These are phyloP conservation scores for Avena eriantha DNA, from an alignment of 176 grass and related monocot genomes.

Conservation along the genomic window DNA sequence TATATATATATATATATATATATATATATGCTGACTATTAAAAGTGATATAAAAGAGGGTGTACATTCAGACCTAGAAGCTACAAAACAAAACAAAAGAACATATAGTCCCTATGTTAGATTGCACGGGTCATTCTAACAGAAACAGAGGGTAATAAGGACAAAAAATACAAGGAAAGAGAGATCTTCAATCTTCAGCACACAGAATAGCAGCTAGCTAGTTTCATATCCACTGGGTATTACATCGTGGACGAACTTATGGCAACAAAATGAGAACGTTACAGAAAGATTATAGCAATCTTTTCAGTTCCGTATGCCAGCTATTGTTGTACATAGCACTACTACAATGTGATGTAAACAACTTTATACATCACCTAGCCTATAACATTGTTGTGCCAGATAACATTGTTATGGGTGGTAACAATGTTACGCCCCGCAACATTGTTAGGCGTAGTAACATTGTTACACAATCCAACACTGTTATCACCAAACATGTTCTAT, in stretches of 20 bases:
- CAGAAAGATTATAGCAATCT: conserved; percentile 13
- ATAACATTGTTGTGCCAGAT: no score
- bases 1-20: neutral
- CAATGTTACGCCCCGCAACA: no score
- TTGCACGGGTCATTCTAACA: conserved; percentile 13
- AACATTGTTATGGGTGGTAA: no score
- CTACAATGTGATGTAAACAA: neutral
- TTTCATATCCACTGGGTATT: conserved; percentile 10
- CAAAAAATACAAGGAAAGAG: neutral
- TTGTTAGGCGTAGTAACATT: no score
- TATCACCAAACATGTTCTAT: no score
- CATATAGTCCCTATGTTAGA: neutral
- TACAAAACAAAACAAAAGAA: conserved; percentile 33
- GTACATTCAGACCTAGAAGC: neutral
- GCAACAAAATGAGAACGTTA: conserved; percentile 5
- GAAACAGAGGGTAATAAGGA: conserved; percentile 21
- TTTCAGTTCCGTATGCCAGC: conserved; percentile 2
- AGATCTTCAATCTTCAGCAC: neutral
- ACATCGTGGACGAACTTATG: neutral
- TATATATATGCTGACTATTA: neutral
- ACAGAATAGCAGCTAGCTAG: neutral
- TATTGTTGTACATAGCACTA: conserved; percentile 12
- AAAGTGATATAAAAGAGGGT: neutral
- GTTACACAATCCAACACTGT: no score
- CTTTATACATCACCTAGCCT: no score